phyloP scores from a whole-genome alignment of 139 green algal genomes.

The Marvania coccoides region DNA sequence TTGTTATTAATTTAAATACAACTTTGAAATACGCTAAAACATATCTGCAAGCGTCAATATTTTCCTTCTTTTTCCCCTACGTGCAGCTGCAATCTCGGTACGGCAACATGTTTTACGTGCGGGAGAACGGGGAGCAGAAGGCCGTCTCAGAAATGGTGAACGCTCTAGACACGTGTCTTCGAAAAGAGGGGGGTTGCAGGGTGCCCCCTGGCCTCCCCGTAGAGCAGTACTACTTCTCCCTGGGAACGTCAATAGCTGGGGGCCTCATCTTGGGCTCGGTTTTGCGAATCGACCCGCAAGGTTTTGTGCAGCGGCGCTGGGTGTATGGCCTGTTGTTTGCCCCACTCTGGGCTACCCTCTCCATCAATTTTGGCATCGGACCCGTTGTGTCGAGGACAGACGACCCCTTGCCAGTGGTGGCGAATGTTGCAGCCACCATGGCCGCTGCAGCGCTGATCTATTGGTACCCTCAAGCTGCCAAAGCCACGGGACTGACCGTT shows the following conservation, averaged over 20 bases:
- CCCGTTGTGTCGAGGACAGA: constrained; percentile 53
- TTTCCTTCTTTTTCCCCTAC: too few relatives aligned
- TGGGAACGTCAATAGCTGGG: constrained; percentile 41
- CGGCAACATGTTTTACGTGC: constrained; percentile 70
- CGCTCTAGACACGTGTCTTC: constrained; percentile 45
- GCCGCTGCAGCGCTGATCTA: constrained; percentile 24
- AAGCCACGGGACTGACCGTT: not conserved
- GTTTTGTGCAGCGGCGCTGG: constrained; percentile 47
- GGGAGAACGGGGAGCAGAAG: constrained; percentile 51
- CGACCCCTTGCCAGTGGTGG: constrained; percentile 40
- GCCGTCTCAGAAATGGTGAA: constrained; percentile 38
- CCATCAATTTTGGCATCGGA: constrained; percentile 70
- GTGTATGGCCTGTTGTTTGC: constrained; percentile 62
- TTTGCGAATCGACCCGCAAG: constrained; percentile 44
- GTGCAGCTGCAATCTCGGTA: not conserved
- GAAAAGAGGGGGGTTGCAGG: constrained; percentile 20
- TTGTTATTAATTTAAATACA: too few relatives aligned
- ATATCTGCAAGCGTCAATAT: too few relatives aligned
- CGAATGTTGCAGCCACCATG: constrained; percentile 44
- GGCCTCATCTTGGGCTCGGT: constrained; percentile 55
- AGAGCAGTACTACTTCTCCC: constrained; percentile 64
- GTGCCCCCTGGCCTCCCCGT: constrained; percentile 54
- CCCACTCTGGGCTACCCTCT: constrained; percentile 59
- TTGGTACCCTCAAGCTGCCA: constrained; percentile 1
- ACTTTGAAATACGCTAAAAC: too few relatives aligned